Base-by-base conservation (phyloP, 176 grass and related monocot species). In the Melocanna baccifera region DNA sequence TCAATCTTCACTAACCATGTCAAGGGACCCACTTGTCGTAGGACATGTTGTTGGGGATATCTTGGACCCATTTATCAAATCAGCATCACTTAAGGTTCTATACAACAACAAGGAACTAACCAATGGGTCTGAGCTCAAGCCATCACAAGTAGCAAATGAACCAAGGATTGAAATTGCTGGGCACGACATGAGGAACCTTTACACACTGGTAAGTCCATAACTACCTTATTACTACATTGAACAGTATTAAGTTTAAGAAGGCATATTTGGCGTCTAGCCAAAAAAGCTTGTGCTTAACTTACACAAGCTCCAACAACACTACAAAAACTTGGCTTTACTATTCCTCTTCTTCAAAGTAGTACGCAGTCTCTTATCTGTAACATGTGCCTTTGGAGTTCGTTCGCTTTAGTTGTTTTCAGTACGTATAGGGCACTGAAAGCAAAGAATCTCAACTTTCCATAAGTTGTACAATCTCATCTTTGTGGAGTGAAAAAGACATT, bases 41-140 rank as follows among this genome's bases (percentile, higher is more conserved):
- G 92, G 95, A 50, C 89, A 91, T 86, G 89, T 98, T 61, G 93
- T 98, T 26, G 95, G 92, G n/a, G 92, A 98, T 69, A 90, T 98
- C 77, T 85, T 98, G 57, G 95, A 98, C 67, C 87, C 87, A 68
- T 98, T 98, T 67, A 89, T 89, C 72, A 98, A 81, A 79, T 86
- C 95, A 73, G 89, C 91, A 12, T 88, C 91, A 39, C 85, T 98
- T 16, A 91, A 75, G 83, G 83, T 98, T 87, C 41, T 90, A 4
- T 98, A 91, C 87, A 95, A 93, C 78, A 83, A 89, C 72, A 94
- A 85, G 83, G 95, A 93, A 86, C 75, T 95, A 73, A 98, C 87
- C 48, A 95, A 93, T 37, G 95, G 92, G 12, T 95, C 91, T 19
- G 92, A 98, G 28, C 92, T 98, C 85, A 98, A 95, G 80, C 96